Evolutionary conservation across 2,329 filamentous ascomycete genomes (phyloP).

Genomic region (Scedosporium minutisporum): DNA sequence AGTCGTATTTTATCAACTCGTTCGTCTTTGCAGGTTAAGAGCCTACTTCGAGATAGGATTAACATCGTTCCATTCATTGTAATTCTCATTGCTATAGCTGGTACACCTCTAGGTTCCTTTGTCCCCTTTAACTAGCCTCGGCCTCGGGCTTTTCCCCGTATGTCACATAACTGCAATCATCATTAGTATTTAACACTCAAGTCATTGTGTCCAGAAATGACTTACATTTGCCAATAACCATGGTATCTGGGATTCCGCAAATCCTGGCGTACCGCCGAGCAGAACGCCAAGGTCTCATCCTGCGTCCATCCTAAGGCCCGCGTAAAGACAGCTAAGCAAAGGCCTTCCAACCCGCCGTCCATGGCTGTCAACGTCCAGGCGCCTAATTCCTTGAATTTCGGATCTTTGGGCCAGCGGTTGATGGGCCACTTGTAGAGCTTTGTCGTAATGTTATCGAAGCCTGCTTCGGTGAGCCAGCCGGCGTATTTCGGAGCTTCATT

Average conservation of each 20-base stretch:
- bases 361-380: slow-evolving; percentile 15
- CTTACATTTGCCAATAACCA: slow-evolving; percentile 21
- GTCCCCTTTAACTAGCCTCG: too few species aligned
- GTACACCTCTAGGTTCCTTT: too few species aligned
- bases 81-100: too few species aligned
- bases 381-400: slow-evolving; percentile 38
- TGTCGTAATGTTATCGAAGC: slow-evolving; percentile 42
- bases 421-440: slow-evolving; percentile 38
- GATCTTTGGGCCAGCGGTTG: slow-evolving; percentile 41
- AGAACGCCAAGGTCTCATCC: slow-evolving; percentile 18
- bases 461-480: slow-evolving; percentile 35
- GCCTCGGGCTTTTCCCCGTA: too few species aligned
- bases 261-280: slow-evolving; percentile 18
- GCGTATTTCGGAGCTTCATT: slow-evolving; percentile 19
- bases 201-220: too few species aligned
- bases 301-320: slow-evolving; percentile 19
- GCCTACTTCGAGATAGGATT: too few species aligned
- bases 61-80: too few species aligned
- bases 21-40: too few species aligned
- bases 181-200: too few species aligned
- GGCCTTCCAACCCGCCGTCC: slow-evolving; percentile 18
- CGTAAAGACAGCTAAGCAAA: slow-evolving; percentile 22
- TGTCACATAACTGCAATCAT: too few species aligned
- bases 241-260: slow-evolving; percentile 19
- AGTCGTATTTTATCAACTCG: too few species aligned